These are phyloP conservation scores for Bremia lactucae DNA, from an alignment of 352 stramenopile species.

Conservation along the genomic window DNA sequence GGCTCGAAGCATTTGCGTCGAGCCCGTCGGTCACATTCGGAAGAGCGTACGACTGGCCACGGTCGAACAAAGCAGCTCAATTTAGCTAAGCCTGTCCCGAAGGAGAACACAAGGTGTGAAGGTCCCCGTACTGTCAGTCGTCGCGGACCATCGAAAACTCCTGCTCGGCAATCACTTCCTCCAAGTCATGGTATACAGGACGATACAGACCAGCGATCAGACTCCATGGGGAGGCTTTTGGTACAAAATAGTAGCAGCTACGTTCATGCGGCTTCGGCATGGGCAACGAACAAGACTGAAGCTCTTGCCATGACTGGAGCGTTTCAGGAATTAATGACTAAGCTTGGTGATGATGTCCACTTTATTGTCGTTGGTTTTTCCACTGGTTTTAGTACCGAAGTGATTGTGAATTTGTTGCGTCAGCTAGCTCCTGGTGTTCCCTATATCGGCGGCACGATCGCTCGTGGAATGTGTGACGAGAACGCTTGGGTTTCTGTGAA, in stretches of 20 bases:
- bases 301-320: constrained; percentile 60
- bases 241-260: constrained; percentile 45
- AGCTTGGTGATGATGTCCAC: constrained; percentile 66
- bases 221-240: constrained; percentile 39
- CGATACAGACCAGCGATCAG: constrained; percentile 31
- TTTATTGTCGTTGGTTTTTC: constrained; percentile 83
- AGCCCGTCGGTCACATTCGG: constrained; percentile 34
- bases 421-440: constrained; percentile 69
- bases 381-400: constrained; percentile 64
- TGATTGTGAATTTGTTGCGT: constrained; percentile 59
- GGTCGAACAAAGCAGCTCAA: constrained; percentile 7
- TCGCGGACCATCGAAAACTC: constrained; percentile 14
- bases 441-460: constrained; percentile 79
- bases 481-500: constrained; percentile 84
- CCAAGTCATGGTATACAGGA: constrained; percentile 23
- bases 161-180: constrained; percentile 14
- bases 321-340: constrained; percentile 71
- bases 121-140: constrained; percentile 7
- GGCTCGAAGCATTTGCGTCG: constrained; percentile 29
- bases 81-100: constrained; percentile 2
- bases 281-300: constrained; percentile 64
- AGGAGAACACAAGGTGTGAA: constrained; percentile 16
- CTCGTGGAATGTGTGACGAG: constrained; percentile 77
- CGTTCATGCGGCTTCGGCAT: constrained; percentile 59
- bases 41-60: constrained; percentile 17